Evolutionary conservation across 352 stramenopile genomes (phyloP).

Genomic region (Pythium phragmiticola): DNA sequence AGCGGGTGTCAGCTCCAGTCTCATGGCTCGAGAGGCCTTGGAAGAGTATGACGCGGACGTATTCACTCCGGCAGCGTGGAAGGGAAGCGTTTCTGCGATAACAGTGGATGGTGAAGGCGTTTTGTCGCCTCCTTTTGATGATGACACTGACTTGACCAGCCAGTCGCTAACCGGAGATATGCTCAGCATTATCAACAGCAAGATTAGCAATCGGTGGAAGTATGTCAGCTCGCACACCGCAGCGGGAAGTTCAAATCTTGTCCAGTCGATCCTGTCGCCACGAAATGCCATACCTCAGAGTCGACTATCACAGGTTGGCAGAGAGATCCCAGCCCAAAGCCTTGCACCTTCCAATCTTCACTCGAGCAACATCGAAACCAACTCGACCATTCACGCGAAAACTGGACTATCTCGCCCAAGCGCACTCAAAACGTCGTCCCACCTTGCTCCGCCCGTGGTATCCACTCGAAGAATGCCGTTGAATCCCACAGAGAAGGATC

Average conservation of each 20-base stretch:
- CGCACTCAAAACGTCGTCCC: slow-evolving; percentile 6
- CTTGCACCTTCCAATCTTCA: background rate
- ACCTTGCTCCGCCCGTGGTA: background rate
- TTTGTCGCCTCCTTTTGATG: background rate
- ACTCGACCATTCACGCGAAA: background rate
- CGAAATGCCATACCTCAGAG: slow-evolving; percentile 27
- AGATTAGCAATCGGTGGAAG: slow-evolving; percentile 22
- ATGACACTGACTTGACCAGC: slow-evolving; percentile 17
- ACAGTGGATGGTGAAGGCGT: background rate
- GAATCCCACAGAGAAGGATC: background rate
- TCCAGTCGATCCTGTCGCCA: slow-evolving; percentile 42
- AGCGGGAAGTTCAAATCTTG: slow-evolving; percentile 30
- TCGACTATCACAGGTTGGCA: background rate
- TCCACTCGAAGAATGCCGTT: background rate
- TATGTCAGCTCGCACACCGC: slow-evolving; percentile 21
- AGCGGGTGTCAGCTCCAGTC: slow-evolving; percentile 34
- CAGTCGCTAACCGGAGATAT: slow-evolving; percentile 22
- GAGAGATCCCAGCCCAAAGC: slow-evolving; percentile 7
- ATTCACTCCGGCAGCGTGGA: slow-evolving; percentile 32
- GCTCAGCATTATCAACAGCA: slow-evolving; percentile 12
- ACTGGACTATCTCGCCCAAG: background rate
- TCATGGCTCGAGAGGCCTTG: slow-evolving; percentile 43
- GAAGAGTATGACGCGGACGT: slow-evolving; percentile 70
- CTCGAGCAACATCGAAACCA: background rate
- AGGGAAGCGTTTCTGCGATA: background rate